Evolutionary conservation across 2,329 filamentous ascomycete genomes (phyloP).

Genomic region (Lachnellula occidentalis): DNA sequence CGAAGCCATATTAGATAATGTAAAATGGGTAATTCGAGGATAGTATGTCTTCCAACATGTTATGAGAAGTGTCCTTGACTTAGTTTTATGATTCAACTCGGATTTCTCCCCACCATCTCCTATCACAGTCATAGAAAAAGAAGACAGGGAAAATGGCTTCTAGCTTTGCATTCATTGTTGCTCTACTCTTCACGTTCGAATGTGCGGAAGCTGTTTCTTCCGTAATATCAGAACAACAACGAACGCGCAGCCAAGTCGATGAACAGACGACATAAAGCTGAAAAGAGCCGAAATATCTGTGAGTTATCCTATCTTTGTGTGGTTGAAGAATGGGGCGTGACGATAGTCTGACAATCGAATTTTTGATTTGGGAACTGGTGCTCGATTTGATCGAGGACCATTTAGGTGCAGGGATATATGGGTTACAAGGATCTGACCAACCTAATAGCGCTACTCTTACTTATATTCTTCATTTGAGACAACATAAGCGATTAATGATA

Average conservation of each 20-base stretch:
- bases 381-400: not conserved
- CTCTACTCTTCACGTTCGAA: not conserved
- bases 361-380: not conserved
- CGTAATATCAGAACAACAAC: not conserved
- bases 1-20: conserved; percentile 51
- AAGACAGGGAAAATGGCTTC: not conserved
- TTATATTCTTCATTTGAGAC: too few relatives aligned
- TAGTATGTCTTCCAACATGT: conserved; percentile 36
- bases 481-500: too few relatives aligned
- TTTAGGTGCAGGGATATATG: too few relatives aligned
- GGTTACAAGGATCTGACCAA: too few relatives aligned
- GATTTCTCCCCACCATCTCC: too few relatives aligned
- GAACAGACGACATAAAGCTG: not conserved
- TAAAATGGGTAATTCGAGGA: conserved; percentile 48
- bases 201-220: not conserved
- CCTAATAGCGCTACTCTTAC: too few relatives aligned
- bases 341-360: not conserved
- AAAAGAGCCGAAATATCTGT: conserved; percentile 2
- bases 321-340: not conserved
- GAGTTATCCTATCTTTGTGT: not conserved
- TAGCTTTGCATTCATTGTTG: not conserved
- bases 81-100: too few relatives aligned
- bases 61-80: too few relatives aligned
- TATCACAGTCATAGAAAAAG: not conserved
- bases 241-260: not conserved